Percentiles rank a stretch among this genome's conserved stretches.
These are phyloP conservation scores for Amyloporia xantha DNA, from an alignment of 768 basidiomycete species.

Conservation along the genomic window DNA sequence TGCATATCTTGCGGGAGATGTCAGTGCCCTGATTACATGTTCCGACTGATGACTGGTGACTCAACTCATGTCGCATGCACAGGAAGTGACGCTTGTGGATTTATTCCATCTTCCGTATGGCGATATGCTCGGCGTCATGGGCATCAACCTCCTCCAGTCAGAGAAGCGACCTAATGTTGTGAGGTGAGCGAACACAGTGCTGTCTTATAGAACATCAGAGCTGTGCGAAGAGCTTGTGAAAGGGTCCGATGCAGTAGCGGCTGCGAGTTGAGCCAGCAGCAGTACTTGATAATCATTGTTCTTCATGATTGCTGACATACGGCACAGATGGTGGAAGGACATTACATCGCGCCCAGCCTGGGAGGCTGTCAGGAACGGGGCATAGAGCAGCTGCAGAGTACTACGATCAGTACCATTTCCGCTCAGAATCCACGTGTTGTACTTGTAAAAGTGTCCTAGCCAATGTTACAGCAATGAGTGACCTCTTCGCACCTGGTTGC, in stretches of 20 bases:
- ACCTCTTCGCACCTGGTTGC: too few species aligned
- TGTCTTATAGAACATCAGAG: too few species aligned
- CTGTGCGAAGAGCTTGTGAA: not conserved
- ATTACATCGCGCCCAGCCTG: slow-evolving; percentile 40
- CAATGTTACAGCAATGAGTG: too few species aligned
- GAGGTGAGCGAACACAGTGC: slow-evolving; percentile 30
- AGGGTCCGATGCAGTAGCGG: too few species aligned
- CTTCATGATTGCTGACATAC: not conserved
- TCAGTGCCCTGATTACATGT: slow-evolving; percentile 6
- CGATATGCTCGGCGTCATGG: slow-evolving; percentile 16
- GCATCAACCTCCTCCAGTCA: slow-evolving; percentile 23
- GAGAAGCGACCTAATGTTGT: slow-evolving; percentile 34
- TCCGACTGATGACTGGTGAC: not conserved
- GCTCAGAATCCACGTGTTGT: too few species aligned
- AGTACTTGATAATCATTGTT: not conserved
- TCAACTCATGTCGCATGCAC: not conserved
- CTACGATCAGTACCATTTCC: too few species aligned
- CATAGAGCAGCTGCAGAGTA: not conserved
- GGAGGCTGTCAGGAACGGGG: slow-evolving; percentile 37
- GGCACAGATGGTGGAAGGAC: slow-evolving; percentile 50
- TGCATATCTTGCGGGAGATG: slow-evolving; percentile 29
- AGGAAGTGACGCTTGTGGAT: slow-evolving; percentile 49
- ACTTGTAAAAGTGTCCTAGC: too few species aligned
- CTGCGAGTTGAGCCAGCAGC: too few species aligned
- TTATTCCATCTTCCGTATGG: slow-evolving; percentile 51